These are phyloP conservation scores for Tricholoma sp. DNA, from an alignment of 768 basidiomycete species.

Conservation along the genomic window DNA sequence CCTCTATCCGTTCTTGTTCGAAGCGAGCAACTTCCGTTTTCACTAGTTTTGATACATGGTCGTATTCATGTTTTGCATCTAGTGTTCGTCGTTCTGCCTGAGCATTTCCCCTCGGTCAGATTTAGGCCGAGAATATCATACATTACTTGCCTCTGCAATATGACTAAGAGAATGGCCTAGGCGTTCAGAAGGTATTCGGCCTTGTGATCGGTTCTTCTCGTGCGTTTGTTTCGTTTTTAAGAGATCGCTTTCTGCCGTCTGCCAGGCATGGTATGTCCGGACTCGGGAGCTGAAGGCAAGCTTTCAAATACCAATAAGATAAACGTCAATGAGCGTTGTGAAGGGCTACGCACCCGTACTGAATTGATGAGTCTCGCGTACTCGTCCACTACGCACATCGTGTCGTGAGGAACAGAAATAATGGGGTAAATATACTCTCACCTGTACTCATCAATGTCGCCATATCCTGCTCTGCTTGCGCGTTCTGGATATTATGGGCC, in stretches of 20 bases:
- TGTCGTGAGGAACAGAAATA: background rate
- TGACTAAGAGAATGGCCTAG: constrained; percentile 69
- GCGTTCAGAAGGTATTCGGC: constrained; percentile 64
- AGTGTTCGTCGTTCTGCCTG: constrained; percentile 82
- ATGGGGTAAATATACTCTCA: constrained; percentile 16
- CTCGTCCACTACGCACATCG: constrained; percentile 62
- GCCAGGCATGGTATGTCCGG: constrained; percentile 78
- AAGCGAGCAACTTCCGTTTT: constrained; percentile 89
- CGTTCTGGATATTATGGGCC: constrained; percentile 66
- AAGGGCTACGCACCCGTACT: constrained; percentile 57
- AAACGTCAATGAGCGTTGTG: background rate
- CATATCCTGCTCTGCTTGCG: constrained; percentile 80
- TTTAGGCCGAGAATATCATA: background rate
- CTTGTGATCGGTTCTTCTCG: constrained; percentile 78
- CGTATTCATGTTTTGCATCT: constrained; percentile 85
- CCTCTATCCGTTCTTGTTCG: constrained; percentile 88
- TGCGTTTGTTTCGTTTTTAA: constrained; percentile 68
- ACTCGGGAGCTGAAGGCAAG: constrained; percentile 86
- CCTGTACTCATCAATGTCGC: constrained; percentile 75
- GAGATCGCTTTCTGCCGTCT: constrained; percentile 70
- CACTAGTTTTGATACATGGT: constrained; percentile 79
- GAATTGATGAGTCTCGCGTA: constrained; percentile 89
- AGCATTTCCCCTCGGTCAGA: background rate
- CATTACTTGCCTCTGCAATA: constrained; percentile 65
- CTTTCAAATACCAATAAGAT: constrained; percentile 30